These are phyloP conservation scores for Orychophragmus violaceus DNA, from an alignment of 345 rosid genomes.

Conservation along the genomic window DNA sequence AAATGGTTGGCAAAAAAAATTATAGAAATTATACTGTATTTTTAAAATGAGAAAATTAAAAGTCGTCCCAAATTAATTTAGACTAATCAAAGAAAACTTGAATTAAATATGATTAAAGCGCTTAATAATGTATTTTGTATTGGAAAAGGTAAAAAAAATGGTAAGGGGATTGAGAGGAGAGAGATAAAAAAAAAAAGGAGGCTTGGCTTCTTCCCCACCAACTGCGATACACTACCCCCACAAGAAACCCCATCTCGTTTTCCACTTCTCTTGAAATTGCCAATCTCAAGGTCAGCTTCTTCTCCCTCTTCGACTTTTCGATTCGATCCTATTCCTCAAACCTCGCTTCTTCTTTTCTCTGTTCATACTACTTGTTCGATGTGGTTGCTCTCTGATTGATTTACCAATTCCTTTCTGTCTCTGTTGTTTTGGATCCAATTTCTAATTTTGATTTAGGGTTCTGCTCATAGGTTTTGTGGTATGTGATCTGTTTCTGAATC, in stretches of 20 bases:
- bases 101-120: background rate
- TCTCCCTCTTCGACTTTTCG: background rate
- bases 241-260: background rate
- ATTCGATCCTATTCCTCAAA: background rate
- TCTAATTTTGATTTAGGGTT: conserved; percentile 7
- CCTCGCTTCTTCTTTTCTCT: background rate
- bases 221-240: conserved; percentile 31
- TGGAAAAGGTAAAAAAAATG: conserved; percentile 1
- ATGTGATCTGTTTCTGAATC: background rate
- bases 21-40: too few species aligned
- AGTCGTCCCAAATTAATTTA: background rate
- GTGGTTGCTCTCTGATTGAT: background rate
- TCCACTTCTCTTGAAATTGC: background rate
- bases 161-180: background rate
- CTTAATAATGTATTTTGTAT: background rate
- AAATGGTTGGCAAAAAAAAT: background rate
- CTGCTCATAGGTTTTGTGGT: background rate
- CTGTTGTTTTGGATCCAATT: conserved; percentile 11
- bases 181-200: background rate
- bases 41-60: background rate
- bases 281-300: conserved; percentile 20
- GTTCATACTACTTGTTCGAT: background rate
- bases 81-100: background rate
- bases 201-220: conserved; percentile 1
- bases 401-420: background rate